Conservation (phyloP, 23 red algal species). For the Pyropia yezoensis region DNA sequence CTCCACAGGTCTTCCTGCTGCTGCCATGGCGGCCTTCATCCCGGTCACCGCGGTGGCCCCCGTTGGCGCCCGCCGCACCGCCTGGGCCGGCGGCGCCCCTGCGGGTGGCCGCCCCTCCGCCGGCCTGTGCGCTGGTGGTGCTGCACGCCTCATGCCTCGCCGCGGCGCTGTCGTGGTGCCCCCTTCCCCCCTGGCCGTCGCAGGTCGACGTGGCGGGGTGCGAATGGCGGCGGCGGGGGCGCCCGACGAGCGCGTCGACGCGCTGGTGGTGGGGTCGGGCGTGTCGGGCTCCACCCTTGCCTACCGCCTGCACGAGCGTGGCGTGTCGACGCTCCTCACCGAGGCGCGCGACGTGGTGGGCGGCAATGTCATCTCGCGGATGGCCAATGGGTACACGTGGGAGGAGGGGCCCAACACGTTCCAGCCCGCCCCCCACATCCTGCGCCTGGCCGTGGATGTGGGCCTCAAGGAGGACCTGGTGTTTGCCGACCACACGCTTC, state of each 20-base stretch:
- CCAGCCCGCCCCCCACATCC: slow-evolving; percentile 74
- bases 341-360: slow-evolving; percentile 75
- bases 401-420: slow-evolving; percentile 98
- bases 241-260: slow-evolving; percentile 13
- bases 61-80: too few relatives aligned
- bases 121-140: too few relatives aligned
- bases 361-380: slow-evolving; percentile 69
- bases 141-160: too few relatives aligned
- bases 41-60: too few relatives aligned
- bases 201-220: too few relatives aligned
- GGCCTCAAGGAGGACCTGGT: slow-evolving; percentile 61
- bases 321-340: slow-evolving; percentile 46
- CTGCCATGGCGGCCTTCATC: too few relatives aligned
- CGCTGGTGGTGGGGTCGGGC: slow-evolving; percentile 76
- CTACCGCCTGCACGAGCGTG: slow-evolving; percentile 46
- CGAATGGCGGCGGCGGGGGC: too few relatives aligned
- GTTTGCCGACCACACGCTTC: slow-evolving; percentile 76
- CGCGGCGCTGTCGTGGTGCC: too few relatives aligned
- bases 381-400: slow-evolving; percentile 69
- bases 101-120: too few relatives aligned
- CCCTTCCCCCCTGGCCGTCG: too few relatives aligned
- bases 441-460: slow-evolving; percentile 69
- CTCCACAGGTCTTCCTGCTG: too few relatives aligned
- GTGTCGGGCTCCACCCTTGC: slow-evolving; percentile 65
- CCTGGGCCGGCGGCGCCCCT: too few relatives aligned